These are phyloP conservation scores for Clonostachys byssicola DNA, from an alignment of 2,329 filamentous ascomycete genomes.

Conservation along the genomic window DNA sequence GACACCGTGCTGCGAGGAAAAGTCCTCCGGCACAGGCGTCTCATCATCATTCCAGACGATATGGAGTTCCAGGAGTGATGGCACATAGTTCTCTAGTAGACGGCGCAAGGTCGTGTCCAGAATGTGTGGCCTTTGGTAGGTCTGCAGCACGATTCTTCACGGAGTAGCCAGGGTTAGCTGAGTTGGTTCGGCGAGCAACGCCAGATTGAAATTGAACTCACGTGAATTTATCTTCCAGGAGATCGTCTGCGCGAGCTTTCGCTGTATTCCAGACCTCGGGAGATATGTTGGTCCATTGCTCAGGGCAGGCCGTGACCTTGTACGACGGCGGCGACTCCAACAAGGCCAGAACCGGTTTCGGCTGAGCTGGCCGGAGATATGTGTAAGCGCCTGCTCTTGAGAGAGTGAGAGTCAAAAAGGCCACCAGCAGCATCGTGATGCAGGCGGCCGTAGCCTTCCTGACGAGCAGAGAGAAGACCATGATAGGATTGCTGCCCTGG, in stretches of 20 bases:
- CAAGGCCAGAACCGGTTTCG: too few relatives aligned
- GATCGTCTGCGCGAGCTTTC: background rate
- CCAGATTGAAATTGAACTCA: background rate
- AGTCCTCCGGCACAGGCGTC: conserved; percentile 16
- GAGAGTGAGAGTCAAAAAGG: too few relatives aligned
- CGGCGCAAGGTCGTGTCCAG: conserved; percentile 20
- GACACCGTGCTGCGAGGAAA: conserved; percentile 19
- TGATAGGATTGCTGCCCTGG: too few relatives aligned
- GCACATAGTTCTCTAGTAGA: conserved; percentile 20
- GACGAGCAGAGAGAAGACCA: too few relatives aligned
- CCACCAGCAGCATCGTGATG: too few relatives aligned
- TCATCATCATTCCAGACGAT: conserved; percentile 31
- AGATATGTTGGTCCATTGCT: too few relatives aligned
- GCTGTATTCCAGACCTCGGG: background rate
- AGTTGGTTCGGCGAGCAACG: background rate
- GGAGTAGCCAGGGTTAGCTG: background rate
- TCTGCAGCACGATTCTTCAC: conserved; percentile 28
- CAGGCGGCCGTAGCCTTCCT: too few relatives aligned
- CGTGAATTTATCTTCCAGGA: conserved; percentile 7
- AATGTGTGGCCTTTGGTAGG: conserved; percentile 26
- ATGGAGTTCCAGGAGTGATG: conserved; percentile 29
- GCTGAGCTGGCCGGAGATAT: too few relatives aligned
- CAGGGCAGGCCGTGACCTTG: too few relatives aligned
- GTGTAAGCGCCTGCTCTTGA: too few relatives aligned
- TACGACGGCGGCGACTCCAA: too few relatives aligned